Evolutionary conservation across 2,329 filamentous ascomycete genomes (phyloP).

Genomic region (Herpotrichia juniperi): DNA sequence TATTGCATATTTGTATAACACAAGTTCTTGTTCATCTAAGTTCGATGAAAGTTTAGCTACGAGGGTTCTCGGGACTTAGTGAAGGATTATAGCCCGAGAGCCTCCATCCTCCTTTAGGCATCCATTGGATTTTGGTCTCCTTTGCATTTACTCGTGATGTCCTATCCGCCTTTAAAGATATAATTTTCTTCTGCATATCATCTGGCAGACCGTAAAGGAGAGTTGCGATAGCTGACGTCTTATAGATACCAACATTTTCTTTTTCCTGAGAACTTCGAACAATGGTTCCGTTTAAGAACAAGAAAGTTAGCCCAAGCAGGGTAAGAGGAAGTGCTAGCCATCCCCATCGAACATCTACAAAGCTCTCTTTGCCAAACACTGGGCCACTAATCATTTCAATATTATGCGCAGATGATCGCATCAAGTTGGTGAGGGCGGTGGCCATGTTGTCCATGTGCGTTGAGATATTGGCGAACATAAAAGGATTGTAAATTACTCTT

Average conservation of each 20-base stretch:
- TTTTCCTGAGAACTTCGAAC: conserved; percentile 17
- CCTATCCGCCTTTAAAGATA: neutral
- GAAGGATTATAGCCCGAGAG: conserved; percentile 26
- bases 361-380: conserved; percentile 25
- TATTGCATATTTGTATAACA: no score
- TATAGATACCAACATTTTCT: conserved; percentile 30
- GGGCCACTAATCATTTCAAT: conserved; percentile 15
- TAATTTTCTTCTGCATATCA: conserved; percentile 13
- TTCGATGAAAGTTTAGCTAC: no score
- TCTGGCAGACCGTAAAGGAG: conserved; percentile 29
- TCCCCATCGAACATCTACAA: conserved; percentile 33
- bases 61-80: no score
- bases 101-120: conserved; percentile 26
- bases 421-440: conserved; percentile 19
- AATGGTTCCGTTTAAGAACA: conserved; percentile 34
- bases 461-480: no score
- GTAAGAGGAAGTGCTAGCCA: conserved; percentile 38
- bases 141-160: conserved; percentile 33
- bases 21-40: no score
- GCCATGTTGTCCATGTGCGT: conserved; percentile 30
- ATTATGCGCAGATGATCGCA: conserved; percentile 15
- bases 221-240: conserved; percentile 30
- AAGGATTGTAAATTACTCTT: conserved; percentile 21
- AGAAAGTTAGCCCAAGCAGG: conserved; percentile 18
- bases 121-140: conserved; percentile 24